Evolutionary conservation across 768 basidiomycete genomes (phyloP), one percentile per base, ranked within the genome.

Genomic region (Mycena haematopus): DNA sequence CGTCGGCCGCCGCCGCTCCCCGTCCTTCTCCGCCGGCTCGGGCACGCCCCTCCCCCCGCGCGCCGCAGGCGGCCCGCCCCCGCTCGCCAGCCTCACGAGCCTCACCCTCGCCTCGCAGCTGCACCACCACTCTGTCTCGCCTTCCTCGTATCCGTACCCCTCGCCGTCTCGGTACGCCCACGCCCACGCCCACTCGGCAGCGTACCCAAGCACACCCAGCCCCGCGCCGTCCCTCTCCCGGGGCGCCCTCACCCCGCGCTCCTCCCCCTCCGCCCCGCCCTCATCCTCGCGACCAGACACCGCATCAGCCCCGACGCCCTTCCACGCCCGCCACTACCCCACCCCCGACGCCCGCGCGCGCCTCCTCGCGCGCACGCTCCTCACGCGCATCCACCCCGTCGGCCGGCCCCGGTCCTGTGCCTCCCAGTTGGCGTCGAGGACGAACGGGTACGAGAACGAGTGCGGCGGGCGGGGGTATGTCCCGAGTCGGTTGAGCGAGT

Each of bases 271-370:
- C 36, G 3, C 55, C 54, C 24, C 31, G 7, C 11, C n/a, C 40
- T 11, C 15, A 10, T 7, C 36, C 33, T 17, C 19, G 13, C 5
- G 0, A 24, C n/a, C 15, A 17, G 9, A 2, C 27, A 54, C 35
- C 22, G 19, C 10, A n/a, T n/a, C n/a, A n/a, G 66, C 66, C 2
- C 66, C 66, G 1, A 47, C 52, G 19, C 62, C 66, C 50, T 67
- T 67, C 59, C 62, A 57, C 56, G 66, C 66, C 14, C 62, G 66
- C 38, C 62, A 67, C 62, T 67, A 67, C 66, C 59, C 62, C 62
- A 67, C 66, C 6, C 47, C 62, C 55, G 62, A 67, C 58, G 66
- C 62, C 21, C 62, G 66, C 46, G 35, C 50, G 1, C 59, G 55
- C 38, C 66, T 67, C 66, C 66, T 67, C 62, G 66, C 66, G 13